Evolutionary conservation across 2,329 filamentous ascomycete genomes (phyloP), one percentile per base, ranked within the genome.

Genomic region (Sarocladium strictum): DNA sequence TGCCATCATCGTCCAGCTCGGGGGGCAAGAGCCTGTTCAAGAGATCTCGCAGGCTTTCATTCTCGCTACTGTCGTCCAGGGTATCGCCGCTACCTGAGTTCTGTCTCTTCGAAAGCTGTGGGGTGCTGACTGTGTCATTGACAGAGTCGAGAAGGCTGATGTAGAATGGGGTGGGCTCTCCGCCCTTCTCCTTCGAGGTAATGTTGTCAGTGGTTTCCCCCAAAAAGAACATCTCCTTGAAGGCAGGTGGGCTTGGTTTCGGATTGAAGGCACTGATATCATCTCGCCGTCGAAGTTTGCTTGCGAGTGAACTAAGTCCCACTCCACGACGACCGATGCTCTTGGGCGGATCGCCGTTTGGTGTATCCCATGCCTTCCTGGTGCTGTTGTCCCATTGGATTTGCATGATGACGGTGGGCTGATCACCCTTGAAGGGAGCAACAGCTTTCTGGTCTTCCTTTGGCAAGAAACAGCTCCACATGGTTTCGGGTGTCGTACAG

Each of bases 121-220:
- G 58, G 3, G 57, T 56, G 1, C 65, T 62, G 10, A 67, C 60
- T 15, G 67, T 64, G 29, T 68, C 63, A 47, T 75, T 69, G 15
- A 69, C 58, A 0, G 78, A 76, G 3, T 73, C 68, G 11, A 91
- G 72, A 54, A 96, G 77, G 26, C 85, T 90, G 60, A 96, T 87
- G 67, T 87, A 96, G 69, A 97, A 96, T 0, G 93, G 92, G 0
- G 93, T 95, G 9, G 85, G 80, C 70, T 96, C 92, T 59, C 92
- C 92, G 1, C 85, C 85, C 67, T 93, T 96, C 3, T 85, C 72
- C 40, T 79, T 63, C 0, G 78, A 77, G 12, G 79, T 75, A 58
- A 89, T 83, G 0, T 80, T 78, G 63, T 97, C 93, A 0, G 91
- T 96, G 0, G 89, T 92, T 64, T 91, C 89, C 3, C 92, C 91